phyloP scores from a whole-genome alignment of 177 flowering plant species.

The Vitis hybrid region DNA sequence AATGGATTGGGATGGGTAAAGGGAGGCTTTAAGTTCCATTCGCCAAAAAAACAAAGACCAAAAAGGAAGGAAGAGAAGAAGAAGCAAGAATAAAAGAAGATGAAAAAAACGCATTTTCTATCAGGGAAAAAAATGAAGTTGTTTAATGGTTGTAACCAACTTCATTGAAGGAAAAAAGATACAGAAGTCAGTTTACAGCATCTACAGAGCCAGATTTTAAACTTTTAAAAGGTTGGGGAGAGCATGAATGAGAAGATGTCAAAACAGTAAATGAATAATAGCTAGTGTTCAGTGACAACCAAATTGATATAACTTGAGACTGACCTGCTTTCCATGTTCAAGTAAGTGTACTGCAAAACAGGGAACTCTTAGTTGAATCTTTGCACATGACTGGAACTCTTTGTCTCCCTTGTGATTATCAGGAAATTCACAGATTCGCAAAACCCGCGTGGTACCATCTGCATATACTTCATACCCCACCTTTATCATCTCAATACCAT shows the following conservation, averaged over 20 bases:
- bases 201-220: not conserved
- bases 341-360: constrained; percentile 53
- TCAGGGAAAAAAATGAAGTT: too few relatives aligned
- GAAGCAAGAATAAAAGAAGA: too few relatives aligned
- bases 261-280: not conserved
- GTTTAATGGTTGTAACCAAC: too few relatives aligned
- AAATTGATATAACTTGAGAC: constrained; percentile 10
- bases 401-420: constrained; percentile 37
- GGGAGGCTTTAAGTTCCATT: too few relatives aligned
- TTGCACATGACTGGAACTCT: constrained; percentile 36
- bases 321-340: constrained; percentile 62
- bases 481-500: constrained; percentile 37
- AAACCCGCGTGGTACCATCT: constrained; percentile 80
- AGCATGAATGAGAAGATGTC: not conserved
- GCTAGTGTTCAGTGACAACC: too few relatives aligned
- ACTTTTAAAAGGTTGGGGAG: not conserved
- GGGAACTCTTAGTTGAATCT: constrained; percentile 59
- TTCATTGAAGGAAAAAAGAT: too few relatives aligned
- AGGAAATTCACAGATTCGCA: constrained; percentile 63
- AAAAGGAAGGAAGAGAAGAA: too few relatives aligned
- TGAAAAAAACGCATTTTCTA: too few relatives aligned
- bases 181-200: too few relatives aligned
- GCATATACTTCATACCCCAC: constrained; percentile 86
- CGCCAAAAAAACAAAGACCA: too few relatives aligned
- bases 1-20: too few relatives aligned